Evolutionary conservation across 1,284 basidiomycete species (phyloP), one percentile per base, ranked within the genome.

Genomic region (Puccinia novopanici): DNA sequence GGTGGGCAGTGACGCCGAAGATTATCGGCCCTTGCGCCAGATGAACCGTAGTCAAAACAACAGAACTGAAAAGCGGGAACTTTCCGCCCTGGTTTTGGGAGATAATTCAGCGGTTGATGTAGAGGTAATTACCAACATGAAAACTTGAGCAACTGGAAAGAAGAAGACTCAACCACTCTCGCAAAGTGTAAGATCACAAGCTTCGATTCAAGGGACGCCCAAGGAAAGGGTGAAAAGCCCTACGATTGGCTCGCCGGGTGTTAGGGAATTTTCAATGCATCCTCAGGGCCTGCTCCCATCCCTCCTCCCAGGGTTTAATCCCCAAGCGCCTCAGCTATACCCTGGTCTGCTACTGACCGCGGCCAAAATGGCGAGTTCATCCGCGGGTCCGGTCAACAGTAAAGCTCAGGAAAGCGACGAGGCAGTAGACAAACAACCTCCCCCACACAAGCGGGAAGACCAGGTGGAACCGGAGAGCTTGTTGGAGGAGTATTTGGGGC

Each of bases 301-400:
- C 0, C 45, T 65, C 17, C 45, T 52, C 30, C 40, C 57, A 24
- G 75, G 75, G 19, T 67, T 65, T n/a, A 59, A 76, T 61, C 59
- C 61, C 40, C 54, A 76, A 65, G 57, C 75, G 3, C 75, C 75
- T 2, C 75, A 76, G 63, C 61, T 76, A 22, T 76, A 65, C 24
- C 42, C 57, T 42, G 48, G 17, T 15, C 34, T 50, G 19, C 57
- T 76, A 27, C 59, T 61, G 19, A 54, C 67, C 48, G 75, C 75
- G 17, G 34, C 40, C 40, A 76, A 76, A 30, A 27, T 40, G 27
- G 22, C 34, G 5, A 50, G 8, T 15, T 24, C 67, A 19, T 24
- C 30, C 3, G 22, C 45, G 9, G 37, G 37, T 2, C 45, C 45
- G 65, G 45, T 73, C n/a, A 27, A 55, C 37, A 55, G 34, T 24